phyloP scores from a whole-genome alignment of 2,329 filamentous ascomycete species.

The Penicillium sp. region DNA sequence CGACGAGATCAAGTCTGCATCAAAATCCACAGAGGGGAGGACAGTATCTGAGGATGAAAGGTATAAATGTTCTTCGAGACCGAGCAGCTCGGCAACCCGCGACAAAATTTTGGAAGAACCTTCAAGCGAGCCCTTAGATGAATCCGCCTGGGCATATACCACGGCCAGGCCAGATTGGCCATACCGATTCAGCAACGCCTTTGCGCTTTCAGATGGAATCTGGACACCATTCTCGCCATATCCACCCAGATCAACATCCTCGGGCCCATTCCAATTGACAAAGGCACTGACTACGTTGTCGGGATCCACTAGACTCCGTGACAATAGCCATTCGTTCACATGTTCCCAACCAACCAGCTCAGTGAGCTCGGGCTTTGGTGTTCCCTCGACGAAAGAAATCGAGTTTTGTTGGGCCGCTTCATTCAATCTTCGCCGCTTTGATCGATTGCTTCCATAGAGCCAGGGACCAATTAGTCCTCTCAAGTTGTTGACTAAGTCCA shows the following conservation, averaged over 20 bases:
- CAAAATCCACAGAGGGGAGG: conserved; percentile 33
- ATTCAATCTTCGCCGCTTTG: conserved; percentile 55
- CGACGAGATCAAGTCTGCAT: conserved; percentile 33
- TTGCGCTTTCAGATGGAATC: conserved; percentile 44
- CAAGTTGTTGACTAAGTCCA: conserved; percentile 54
- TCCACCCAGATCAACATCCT: conserved; percentile 59
- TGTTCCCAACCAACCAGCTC: conserved; percentile 54
- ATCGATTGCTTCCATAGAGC: conserved; percentile 59
- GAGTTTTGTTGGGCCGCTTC: conserved; percentile 28
- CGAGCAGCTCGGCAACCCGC: conserved; percentile 52
- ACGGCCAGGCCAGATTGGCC: conserved; percentile 61
- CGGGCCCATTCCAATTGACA: conserved; percentile 60
- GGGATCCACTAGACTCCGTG: conserved; percentile 53
- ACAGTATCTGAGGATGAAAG: conserved; percentile 18
- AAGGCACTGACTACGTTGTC: conserved; percentile 52
- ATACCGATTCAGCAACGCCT: conserved; percentile 51
- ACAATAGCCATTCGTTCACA: conserved; percentile 61
- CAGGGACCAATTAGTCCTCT: conserved; percentile 62
- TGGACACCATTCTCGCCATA: conserved; percentile 47
- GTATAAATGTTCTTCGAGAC: conserved; percentile 49
- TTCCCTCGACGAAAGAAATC: conserved; percentile 26
- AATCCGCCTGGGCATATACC: conserved; percentile 55
- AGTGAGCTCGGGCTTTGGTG: conserved; percentile 17
- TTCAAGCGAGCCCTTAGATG: conserved; percentile 47
- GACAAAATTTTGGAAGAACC: conserved; percentile 51